Base-by-base conservation (phyloP, 2,329 filamentous ascomycete species). In the Daldinia eschscholtzii region DNA sequence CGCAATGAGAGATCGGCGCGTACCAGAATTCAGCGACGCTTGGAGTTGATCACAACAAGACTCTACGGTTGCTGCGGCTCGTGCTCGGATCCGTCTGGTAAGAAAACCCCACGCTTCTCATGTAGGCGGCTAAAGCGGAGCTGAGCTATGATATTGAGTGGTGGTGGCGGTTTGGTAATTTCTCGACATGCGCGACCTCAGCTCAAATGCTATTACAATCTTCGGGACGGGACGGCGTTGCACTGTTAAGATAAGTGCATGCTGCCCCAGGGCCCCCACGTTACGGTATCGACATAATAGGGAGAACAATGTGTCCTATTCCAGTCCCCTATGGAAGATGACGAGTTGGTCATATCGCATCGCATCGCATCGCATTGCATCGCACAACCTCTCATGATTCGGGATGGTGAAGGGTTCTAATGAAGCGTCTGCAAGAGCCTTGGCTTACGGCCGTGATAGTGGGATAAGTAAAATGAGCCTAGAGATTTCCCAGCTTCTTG, bases 91-190 rank as follows among this genome's bases (percentile, higher is more conserved):
- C 67, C 62, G 61, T 42, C 59, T 59, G 26, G 39, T 39, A 42
- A 56, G 59, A 56, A 56, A 65, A 70, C 64, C 70, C 70, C 67
- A 70, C 67, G 64, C 50, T 64, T 58, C 44, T 62, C 55, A 63
- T 46, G 57, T 65, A 71, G 61, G 67, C 60, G 67, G 63, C 64
- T 67, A 71, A 71, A 71, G 67, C 67, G 67, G 64, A 71, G 69
- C 66, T 69, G 66, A 67, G 57, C 46, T 63, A 70, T 65, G 61
- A 67, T 65, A 63, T 65, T 50, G 44, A 44, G 33, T 59, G 55
- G 61, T 63, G 46, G 63, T 65, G 56, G 67, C 42, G 64, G 67
- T 59, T 65, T 66, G 60, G 53, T 63, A 59, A 63, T 61, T 59
- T 60, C 56, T 64, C 28, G 18, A 64, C 52, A 48, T 44, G 53